Base-by-base conservation (phyloP, 169 alveolate genomes). In the Plasmodium ovale region DNA sequence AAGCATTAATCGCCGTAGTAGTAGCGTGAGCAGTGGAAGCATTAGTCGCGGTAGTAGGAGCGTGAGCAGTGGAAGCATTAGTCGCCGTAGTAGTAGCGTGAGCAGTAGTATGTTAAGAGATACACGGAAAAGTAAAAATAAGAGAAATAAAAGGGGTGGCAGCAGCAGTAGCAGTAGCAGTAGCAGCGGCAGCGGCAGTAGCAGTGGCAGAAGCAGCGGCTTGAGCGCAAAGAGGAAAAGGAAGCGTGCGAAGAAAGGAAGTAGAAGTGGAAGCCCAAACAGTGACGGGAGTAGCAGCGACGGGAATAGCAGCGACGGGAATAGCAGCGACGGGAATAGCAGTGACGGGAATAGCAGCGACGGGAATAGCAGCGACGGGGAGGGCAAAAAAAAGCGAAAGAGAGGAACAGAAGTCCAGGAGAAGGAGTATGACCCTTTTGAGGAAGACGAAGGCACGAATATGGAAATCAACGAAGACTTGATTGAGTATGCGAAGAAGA, bases 401-500 rank as follows among this genome's bases (percentile, higher is more conserved):
- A 0, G 16, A 49, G 42, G 29, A 60, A 56, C 3, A 39, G 1
- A 25, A 33, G 16, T 35, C 29, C 59, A 60, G 35, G 64, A 68
- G 51, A 58, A 29, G 19, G 42, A 71, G 12, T 53, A 65, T 12
- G 82, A 89, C 10, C 72, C 67, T 2, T 70, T 49, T 14, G 73
- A 49, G 14, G 94, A 74, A 19, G 93, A 65, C 1, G 16, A 49
- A n/a, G 53, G 65, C n/a, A 73, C 31, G 9, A 58, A 87, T 10
- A 58, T 92, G 3, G 87, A 82, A 49, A 85, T 92, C 23, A 92
- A 92, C 25, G 89, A 77, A 29, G 93, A 92, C 19, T 27, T 92
- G 74, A 89, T 79, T 49, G 94, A 68, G 37, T 92, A 92, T 77
- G 90, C 93, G n/a, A 88, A 82, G 31, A 62, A 69, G 53, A 92